These are phyloP conservation scores for Aspergillus pseudoglaucus DNA, from an alignment of 2,329 filamentous ascomycete species.

Conservation along the genomic window DNA sequence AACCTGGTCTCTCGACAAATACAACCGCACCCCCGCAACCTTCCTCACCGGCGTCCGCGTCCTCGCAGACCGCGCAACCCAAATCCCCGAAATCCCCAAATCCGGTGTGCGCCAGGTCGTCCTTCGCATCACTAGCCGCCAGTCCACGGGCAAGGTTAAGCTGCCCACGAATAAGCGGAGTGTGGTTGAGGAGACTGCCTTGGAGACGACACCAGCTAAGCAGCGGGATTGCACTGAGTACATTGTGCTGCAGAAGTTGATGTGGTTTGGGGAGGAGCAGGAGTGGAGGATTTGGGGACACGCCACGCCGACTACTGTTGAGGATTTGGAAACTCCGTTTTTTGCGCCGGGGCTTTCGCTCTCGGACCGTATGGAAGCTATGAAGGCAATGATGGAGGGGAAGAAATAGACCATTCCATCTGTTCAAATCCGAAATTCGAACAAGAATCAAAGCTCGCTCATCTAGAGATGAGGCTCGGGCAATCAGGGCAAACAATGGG, in stretches of 20 bases:
- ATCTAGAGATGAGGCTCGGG: not conserved
- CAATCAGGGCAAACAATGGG: not conserved
- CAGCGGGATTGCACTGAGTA: constrained; percentile 44
- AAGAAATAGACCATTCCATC: constrained; percentile 4
- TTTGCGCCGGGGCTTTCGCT: constrained; percentile 30
- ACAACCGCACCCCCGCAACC: constrained; percentile 30
- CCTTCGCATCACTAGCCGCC: constrained; percentile 32
- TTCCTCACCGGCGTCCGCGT: constrained; percentile 33
- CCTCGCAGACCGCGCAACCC: constrained; percentile 36
- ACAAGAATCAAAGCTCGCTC: not conserved
- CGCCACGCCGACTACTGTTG: constrained; percentile 35
- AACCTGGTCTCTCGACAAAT: constrained; percentile 33
- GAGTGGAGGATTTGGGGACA: constrained; percentile 49
- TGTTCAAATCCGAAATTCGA: not conserved
- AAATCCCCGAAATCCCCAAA: constrained; percentile 33
- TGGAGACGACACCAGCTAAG: constrained; percentile 20
- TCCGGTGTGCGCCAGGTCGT: constrained; percentile 36
- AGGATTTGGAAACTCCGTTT: constrained; percentile 30
- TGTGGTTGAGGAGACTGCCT: constrained; percentile 1
- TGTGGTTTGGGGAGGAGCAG: constrained; percentile 35
- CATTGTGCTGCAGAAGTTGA: constrained; percentile 44
- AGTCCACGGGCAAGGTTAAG: constrained; percentile 25
- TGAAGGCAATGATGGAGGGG: constrained; percentile 18
- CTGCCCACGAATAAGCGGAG: not conserved
- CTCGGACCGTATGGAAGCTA: constrained; percentile 28